Base-by-base conservation (phyloP, 2,329 filamentous ascomycete genomes). In the Aurifilum marmelostoma region DNA sequence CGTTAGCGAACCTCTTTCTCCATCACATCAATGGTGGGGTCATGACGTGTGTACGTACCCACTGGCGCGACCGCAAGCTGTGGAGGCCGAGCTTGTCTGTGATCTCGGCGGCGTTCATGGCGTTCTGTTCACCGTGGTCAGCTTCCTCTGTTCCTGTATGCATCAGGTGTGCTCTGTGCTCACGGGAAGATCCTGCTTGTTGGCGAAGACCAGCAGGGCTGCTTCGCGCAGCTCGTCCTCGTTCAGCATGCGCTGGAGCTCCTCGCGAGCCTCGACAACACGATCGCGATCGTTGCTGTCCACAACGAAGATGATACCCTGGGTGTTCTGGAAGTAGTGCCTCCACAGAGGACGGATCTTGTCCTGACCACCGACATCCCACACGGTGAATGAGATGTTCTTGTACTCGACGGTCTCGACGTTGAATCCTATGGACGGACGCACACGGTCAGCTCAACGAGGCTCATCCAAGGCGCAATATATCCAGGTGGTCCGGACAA, bases 311-410 rank as follows among this genome's bases (percentile, higher is more conserved):
- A 99, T 98, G 83, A 99, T 95, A 82, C 96, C 96, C 85, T 99
- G 96, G 76, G 96, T 99, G 85, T 97, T 97, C 85, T 97, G 94
- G 91, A 98, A 99, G 88, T 99, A 99, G 85, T 98, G 96, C 87
- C 96, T 94, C 96, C 96, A 99, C 80, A 99, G 88, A 80, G 96
- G 96, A 83, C 96, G 91, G 82, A 99, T 99, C 92, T 98, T 98
- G 90, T 99, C 96, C 88, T 99, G 96, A 83, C 96, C 96, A 88
- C 96, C 96, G 80, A 99, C 96, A 87, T 98, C 96, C 96, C 96
- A 99, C 81, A 99, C 96, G 82, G 95, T 98, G 89, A 99, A 99
- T 83, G 97, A 94, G 79, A 97, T 97, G 90, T 99, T 99, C 90
- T 97, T 97, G 89, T 98, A 98, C 82, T 97, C 94, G 82, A 99